Conservation (phyloP, 495 filamentous ascomycete genomes). For the Cudoniella acicularis region DNA sequence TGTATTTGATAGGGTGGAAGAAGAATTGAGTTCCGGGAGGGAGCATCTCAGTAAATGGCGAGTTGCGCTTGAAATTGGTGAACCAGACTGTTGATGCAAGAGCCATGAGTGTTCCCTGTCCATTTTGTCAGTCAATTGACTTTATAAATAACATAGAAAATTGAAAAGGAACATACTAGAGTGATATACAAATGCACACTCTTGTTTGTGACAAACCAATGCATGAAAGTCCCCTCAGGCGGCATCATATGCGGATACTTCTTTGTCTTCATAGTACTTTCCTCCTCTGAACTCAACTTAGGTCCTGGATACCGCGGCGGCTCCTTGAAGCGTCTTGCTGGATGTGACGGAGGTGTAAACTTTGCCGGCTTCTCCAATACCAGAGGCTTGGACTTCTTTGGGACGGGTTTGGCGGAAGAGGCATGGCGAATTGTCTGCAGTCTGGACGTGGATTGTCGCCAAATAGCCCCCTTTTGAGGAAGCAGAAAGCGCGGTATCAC, state of each 20-base stretch:
- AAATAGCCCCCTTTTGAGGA: constrained; percentile 44
- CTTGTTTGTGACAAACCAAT: constrained; percentile 69
- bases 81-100: constrained; percentile 66
- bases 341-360: constrained; percentile 85
- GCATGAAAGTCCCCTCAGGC: constrained; percentile 66
- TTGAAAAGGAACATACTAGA: constrained; percentile 49
- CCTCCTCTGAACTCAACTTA: constrained; percentile 52
- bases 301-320: constrained; percentile 66
- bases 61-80: constrained; percentile 64
- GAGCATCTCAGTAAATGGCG: constrained; percentile 68
- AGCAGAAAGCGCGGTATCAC: constrained; percentile 50
- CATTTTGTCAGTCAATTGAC: neutral
- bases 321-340: constrained; percentile 52
- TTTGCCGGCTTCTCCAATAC: constrained; percentile 75
- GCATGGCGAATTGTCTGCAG: constrained; percentile 30
- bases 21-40: constrained; percentile 58
- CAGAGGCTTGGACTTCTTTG: constrained; percentile 41
- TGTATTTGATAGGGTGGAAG: constrained; percentile 58
- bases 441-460: constrained; percentile 30
- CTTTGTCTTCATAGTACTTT: constrained; percentile 54
- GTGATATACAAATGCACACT: constrained; percentile 76
- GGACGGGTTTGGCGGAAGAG: constrained; percentile 26
- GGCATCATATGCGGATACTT: constrained; percentile 82
- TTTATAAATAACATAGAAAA: neutral
- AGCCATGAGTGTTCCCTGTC: constrained; percentile 60